Conservation (phyloP, 75 land plant species). For the Pinus tabuliformis region DNA sequence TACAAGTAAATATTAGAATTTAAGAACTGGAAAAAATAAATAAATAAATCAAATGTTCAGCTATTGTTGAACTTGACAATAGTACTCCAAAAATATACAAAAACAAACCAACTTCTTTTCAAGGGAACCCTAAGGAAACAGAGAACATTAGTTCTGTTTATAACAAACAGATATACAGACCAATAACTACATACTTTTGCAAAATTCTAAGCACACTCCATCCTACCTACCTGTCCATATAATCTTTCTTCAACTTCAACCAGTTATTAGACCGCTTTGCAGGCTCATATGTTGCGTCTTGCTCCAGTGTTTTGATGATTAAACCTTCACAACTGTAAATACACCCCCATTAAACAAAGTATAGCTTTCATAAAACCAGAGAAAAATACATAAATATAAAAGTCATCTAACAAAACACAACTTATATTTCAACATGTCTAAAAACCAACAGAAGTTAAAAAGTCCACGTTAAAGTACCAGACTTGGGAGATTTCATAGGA, state of each 20-base stretch:
- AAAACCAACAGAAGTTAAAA: not conserved
- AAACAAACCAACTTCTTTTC: not conserved
- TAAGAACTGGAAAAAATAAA: no score
- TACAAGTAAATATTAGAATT: no score
- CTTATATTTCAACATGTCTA: not conserved
- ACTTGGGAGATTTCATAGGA: not conserved
- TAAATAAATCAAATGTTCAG: not conserved
- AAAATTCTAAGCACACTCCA: not conserved
- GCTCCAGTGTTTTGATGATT: constrained; percentile 90
- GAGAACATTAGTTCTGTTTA: no score
- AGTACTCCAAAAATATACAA: not conserved
- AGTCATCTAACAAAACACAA: not conserved
- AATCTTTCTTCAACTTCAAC: constrained; percentile 98
- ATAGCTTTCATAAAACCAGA: no score
- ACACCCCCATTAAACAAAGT: no score
- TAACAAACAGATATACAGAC: not conserved
- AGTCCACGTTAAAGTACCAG: not conserved
- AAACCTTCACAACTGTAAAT: constrained; percentile 90
- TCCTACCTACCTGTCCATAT: constrained; percentile 80
- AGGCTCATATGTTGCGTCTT: constrained; percentile 99
- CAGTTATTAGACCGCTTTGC: constrained; percentile 94
- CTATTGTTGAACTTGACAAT: not conserved
- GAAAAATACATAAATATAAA: no score
- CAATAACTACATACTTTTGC: not conserved
- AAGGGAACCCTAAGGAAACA: not conserved